phyloP scores from a whole-genome alignment of 768 basidiomycete species.

The Clitopilus hobsonii region DNA sequence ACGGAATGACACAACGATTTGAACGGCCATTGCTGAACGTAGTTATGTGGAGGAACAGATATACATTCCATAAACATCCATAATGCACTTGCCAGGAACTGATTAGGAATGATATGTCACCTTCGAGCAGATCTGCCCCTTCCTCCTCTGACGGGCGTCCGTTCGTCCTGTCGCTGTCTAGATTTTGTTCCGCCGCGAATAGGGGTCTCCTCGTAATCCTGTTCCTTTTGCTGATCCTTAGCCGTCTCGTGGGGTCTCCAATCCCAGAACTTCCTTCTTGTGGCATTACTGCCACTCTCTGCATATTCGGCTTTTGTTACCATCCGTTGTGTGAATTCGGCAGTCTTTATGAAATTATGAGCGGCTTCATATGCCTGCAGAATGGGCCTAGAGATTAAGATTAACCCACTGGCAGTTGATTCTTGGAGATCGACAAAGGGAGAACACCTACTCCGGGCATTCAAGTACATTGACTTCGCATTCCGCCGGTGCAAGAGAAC shows the following conservation, averaged over 20 bases:
- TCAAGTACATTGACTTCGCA: constrained; percentile 71
- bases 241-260: constrained; percentile 43
- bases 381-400: constrained; percentile 42
- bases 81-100: too few relatives aligned
- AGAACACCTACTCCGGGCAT: constrained; percentile 60
- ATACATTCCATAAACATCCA: too few relatives aligned
- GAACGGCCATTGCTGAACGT: too few relatives aligned
- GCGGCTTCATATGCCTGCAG: constrained; percentile 64
- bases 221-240: constrained; percentile 27
- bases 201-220: background rate
- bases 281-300: constrained; percentile 75
- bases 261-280: constrained; percentile 68
- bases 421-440: constrained; percentile 5
- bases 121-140: background rate
- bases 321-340: constrained; percentile 45
- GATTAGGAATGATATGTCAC: too few relatives aligned
- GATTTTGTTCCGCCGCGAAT: constrained; percentile 21
- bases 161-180: constrained; percentile 30
- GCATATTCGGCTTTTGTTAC: constrained; percentile 82
- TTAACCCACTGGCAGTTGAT: too few relatives aligned
- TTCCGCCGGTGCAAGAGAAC: constrained; percentile 76
- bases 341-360: constrained; percentile 47
- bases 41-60: too few relatives aligned
- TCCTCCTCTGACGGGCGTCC: constrained; percentile 13
- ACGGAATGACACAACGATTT: too few relatives aligned